Base-by-base conservation (phyloP, 805 yeast species). In the Pichia californica region DNA sequence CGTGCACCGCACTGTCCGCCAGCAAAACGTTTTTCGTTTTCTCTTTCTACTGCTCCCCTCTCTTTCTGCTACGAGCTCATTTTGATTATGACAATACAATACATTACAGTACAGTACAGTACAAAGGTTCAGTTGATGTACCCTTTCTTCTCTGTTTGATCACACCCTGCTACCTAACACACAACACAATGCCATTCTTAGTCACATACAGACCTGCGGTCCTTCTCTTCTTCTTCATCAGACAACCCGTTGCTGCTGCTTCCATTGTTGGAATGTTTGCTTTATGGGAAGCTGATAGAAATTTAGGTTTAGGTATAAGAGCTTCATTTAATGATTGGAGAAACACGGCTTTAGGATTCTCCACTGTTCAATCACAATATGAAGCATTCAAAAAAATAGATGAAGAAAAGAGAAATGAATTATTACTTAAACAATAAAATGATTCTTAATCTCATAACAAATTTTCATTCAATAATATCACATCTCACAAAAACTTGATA, bases 201-300 rank as follows among this genome's bases (percentile, higher is more conserved):
- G 50, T 59, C 19, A 52, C 64, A 13, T 61, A 59, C 45, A 63
- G 69, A 57, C 69, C 69, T 16, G 62, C 68, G 9, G 55, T 59
- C 31, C 52, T 64, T 21, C 53, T 62, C 30, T 65, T 65, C 53
- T 65, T 64, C 47, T 54, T 63, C 35, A 44, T 62, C 31, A 59
- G 67, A 48, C 68, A 65, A 44, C 69, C 69, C 3, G 56, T 65
- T 10, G 68, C 67, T 13, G 68, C 68, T 13, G 51, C 56, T 3
- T 40, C 58, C 15, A 38, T 65, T 16, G 57, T 55, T 10, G 60
- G 63, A 3, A 48, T 57, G n/a, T 63, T 58, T 56, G 53, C 56
- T 11, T 53, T 63, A 38, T 65, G 66, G 63, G 68, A 65, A 49
- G 61, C 61, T 6, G 69, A 65, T 49, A 54, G 65, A 48, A 55